Conservation (phyloP, 345 rosid species). For the Melastoma malabathricum region DNA sequence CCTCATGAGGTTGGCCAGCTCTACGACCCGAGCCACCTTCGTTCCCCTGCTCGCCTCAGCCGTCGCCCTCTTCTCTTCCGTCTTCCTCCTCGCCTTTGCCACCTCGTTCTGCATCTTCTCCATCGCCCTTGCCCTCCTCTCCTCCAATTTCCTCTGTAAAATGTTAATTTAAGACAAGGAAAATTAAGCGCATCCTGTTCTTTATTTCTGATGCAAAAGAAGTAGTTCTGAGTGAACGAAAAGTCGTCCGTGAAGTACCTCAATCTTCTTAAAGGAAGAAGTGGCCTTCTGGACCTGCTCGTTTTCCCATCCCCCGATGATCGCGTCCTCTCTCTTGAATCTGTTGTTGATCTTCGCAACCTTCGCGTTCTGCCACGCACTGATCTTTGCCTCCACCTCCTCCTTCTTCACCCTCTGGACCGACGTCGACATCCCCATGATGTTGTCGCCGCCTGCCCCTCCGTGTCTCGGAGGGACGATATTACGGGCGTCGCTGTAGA, state of each 20-base stretch:
- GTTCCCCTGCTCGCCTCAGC: slow-evolving; percentile 77
- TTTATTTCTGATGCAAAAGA: neutral
- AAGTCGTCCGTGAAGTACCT: slow-evolving; percentile 27
- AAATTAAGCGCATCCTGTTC: no score
- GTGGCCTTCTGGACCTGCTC: slow-evolving; percentile 70
- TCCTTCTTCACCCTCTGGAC: slow-evolving; percentile 84
- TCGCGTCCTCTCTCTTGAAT: slow-evolving; percentile 89
- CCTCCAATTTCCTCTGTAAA: slow-evolving; percentile 80
- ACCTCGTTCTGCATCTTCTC: slow-evolving; percentile 88
- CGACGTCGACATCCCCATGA: slow-evolving; percentile 23
- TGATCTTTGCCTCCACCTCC: slow-evolving; percentile 82
- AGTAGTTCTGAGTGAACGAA: neutral
- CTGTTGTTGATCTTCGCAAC: slow-evolving; percentile 75
- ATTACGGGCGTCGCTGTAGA: neutral
- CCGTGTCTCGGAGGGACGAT: neutral
- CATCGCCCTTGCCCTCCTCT: slow-evolving; percentile 63
- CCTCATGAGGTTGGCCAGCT: slow-evolving; percentile 76
- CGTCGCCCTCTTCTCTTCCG: slow-evolving; percentile 87
- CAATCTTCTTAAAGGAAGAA: slow-evolving; percentile 87
- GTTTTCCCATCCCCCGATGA: slow-evolving; percentile 79
- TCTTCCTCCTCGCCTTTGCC: slow-evolving; percentile 73
- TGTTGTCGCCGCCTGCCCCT: slow-evolving; percentile 7
- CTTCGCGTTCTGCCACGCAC: slow-evolving; percentile 93
- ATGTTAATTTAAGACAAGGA: no score
- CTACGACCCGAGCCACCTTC: slow-evolving; percentile 58